Conservation (phyloP, 495 filamentous ascomycete species). For the Tetracladium setigerum region DNA sequence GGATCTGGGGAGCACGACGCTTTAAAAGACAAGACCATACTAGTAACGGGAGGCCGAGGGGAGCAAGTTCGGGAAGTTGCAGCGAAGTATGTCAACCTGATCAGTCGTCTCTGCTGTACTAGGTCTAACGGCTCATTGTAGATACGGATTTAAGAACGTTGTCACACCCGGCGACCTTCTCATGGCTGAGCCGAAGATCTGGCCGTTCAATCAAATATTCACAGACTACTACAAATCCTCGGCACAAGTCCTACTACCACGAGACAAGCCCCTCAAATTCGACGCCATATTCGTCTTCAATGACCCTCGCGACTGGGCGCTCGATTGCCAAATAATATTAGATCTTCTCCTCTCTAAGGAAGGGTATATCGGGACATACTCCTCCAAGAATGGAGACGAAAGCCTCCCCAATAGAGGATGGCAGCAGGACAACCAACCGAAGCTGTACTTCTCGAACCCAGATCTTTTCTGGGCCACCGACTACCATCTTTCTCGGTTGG, state of each 20-base stretch:
- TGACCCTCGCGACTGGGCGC: slow-evolving; percentile 77
- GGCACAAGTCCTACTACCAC: slow-evolving; percentile 50
- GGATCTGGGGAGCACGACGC: slow-evolving; percentile 17
- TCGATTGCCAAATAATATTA: slow-evolving; percentile 79
- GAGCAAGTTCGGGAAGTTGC: slow-evolving; percentile 72
- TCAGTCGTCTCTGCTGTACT: not conserved
- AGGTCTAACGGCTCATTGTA: slow-evolving; percentile 5
- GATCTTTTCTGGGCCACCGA: slow-evolving; percentile 82
- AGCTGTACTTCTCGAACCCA: slow-evolving; percentile 80
- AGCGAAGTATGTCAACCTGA: slow-evolving; percentile 26
- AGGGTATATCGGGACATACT: slow-evolving; percentile 73
- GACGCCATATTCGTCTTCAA: slow-evolving; percentile 79
- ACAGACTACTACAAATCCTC: slow-evolving; percentile 51
- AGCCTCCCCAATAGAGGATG: slow-evolving; percentile 64
- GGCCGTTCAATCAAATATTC: slow-evolving; percentile 68
- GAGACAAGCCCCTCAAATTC: slow-evolving; percentile 50
- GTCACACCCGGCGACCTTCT: slow-evolving; percentile 82
- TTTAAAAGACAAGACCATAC: slow-evolving; percentile 61
- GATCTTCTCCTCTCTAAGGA: slow-evolving; percentile 68
- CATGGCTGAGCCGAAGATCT: slow-evolving; percentile 61
- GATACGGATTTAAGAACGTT: slow-evolving; percentile 81
- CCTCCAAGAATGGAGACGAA: slow-evolving; percentile 33
- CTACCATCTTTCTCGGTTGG: slow-evolving; percentile 80
- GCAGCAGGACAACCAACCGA: slow-evolving; percentile 71
- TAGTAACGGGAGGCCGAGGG: slow-evolving; percentile 76